Evolutionary conservation across 768 basidiomycete species (phyloP), one percentile per base, ranked within the genome.

Genomic region (Pulveroboletus sp.): DNA sequence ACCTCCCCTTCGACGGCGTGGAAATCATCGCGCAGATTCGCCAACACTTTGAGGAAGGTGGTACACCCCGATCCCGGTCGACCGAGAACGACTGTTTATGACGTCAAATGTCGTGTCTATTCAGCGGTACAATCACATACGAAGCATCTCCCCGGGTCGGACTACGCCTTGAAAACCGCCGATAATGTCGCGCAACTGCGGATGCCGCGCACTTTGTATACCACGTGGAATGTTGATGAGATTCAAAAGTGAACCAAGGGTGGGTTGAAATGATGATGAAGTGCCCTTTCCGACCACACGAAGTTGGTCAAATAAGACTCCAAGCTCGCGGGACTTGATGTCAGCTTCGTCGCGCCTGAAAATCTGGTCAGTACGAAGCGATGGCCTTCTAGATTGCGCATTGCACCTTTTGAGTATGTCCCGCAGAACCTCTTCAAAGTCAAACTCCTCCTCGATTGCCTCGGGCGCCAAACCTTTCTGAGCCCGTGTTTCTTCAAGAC

Each of bases 31-130:
- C 83, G 79, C 54, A 83, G 81, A 62, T 93, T 93, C 16, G 92
- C 77, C 42, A 95, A 77, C 0, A 78, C 77, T 66, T 92, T 92
- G 46, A 96, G 78, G 42, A 96, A 74, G 0, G 93, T 91, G 24
- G 79, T 83, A 63, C 92, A 94, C 3, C 93, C 92, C 0, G 89
- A 82, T 13, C 87, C 87, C 1, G 92, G 92, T 26, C 89, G 77
- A 20, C 92, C 92, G 22, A 93, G 78, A 11, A 93, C 91, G 14
- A 94, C 86, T 87, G 58, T 5, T 48, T 17, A 14, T 4, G 11
- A 6, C 30, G 8, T 60, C 10, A 61, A 34, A 16, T n/a, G 13
- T 4, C 20, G 2, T 5, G 16, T 17, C 17, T 0, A 1, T 43
- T 22, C 41, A 24, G 23, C 27, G 39, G 4, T 44, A 8, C 2